Percentiles rank a stretch among this genome's conserved stretches.
Evolutionary conservation across 1,139 yeast genomes (phyloP).

Genomic region (Lodderomyces elongisporus): DNA sequence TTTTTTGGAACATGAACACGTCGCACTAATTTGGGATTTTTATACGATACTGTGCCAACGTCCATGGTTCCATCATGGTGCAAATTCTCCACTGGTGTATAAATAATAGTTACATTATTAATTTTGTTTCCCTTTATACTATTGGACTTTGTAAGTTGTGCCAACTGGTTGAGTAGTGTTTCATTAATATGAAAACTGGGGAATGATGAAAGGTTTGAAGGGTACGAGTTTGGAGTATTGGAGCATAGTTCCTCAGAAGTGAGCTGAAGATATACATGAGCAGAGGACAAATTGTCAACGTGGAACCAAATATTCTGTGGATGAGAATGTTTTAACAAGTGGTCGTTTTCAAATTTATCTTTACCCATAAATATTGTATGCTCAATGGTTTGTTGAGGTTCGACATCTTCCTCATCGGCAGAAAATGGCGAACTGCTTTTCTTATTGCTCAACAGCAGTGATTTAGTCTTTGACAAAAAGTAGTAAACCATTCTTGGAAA

Average conservation of each 20-base stretch:
- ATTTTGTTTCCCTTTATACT: conserved; percentile 75
- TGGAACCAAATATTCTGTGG: conserved; percentile 80
- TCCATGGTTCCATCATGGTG: conserved; percentile 72
- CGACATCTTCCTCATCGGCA: not conserved
- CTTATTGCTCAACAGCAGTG: no score
- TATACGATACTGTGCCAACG: conserved; percentile 77
- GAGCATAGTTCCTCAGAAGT: conserved; percentile 31
- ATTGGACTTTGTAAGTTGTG: conserved; percentile 75
- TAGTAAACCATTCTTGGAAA: no score
- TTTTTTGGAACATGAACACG: conserved; percentile 52
- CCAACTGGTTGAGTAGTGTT: conserved; percentile 53
- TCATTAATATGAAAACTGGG: conserved; percentile 43
- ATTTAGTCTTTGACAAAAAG: no score
- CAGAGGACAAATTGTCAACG: conserved; percentile 74
- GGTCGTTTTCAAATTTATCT: conserved; percentile 73
- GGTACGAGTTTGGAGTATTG: no score
- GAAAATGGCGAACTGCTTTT: no score
- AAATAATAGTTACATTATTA: conserved; percentile 63
- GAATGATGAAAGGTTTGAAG: conserved; percentile 28
- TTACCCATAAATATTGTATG: conserved; percentile 62
- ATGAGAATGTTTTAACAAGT: conserved; percentile 63
- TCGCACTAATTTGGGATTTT: conserved; percentile 50
- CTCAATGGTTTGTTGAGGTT: conserved; percentile 18
- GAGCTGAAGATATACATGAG: conserved; percentile 71
- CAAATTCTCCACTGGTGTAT: conserved; percentile 74